Conservation (phyloP, 2,329 filamentous ascomycete species). For the Neocatenulostroma microsporum region DNA sequence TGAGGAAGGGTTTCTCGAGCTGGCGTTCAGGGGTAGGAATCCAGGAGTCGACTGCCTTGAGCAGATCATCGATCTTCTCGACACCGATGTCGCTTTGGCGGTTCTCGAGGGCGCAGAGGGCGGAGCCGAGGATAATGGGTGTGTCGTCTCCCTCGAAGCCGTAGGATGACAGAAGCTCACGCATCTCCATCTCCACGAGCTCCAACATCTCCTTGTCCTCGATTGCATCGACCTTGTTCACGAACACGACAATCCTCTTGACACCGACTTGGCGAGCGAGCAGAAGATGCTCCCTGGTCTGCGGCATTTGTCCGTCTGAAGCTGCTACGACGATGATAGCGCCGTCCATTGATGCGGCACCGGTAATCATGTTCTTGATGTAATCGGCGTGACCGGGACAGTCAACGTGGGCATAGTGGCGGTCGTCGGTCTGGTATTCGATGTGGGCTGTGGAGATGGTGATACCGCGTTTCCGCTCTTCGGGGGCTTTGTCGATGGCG, state of each 20-base stretch:
- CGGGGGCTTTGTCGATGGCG: slow-evolving; percentile 96
- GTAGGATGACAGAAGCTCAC: slow-evolving; percentile 84
- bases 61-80: slow-evolving; percentile 82
- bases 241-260: slow-evolving; percentile 96
- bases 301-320: slow-evolving; percentile 98
- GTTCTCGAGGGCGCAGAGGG: slow-evolving; percentile 84
- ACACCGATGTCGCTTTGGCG: slow-evolving; percentile 80
- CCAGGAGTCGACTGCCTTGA: slow-evolving; percentile 85
- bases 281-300: slow-evolving; percentile 96
- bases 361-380: slow-evolving; percentile 99
- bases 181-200: slow-evolving; percentile 99
- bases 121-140: slow-evolving; percentile 93
- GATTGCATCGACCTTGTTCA: slow-evolving; percentile 98
- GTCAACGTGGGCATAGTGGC: slow-evolving; percentile 99
- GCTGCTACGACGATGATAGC: slow-evolving; percentile 98
- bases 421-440: slow-evolving; percentile 88
- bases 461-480: slow-evolving; percentile 99
- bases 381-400: slow-evolving; percentile 99
- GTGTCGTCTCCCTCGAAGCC: slow-evolving; percentile 98
- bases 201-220: slow-evolving; percentile 99
- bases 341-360: slow-evolving; percentile 98
- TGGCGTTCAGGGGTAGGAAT: slow-evolving; percentile 93
- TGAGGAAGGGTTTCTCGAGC: slow-evolving; percentile 96
- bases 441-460: slow-evolving; percentile 98
- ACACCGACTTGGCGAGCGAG: slow-evolving; percentile 98